Conservation (phyloP, 768 basidiomycete genomes). For the Hebeloma cylindrosporum region DNA sequence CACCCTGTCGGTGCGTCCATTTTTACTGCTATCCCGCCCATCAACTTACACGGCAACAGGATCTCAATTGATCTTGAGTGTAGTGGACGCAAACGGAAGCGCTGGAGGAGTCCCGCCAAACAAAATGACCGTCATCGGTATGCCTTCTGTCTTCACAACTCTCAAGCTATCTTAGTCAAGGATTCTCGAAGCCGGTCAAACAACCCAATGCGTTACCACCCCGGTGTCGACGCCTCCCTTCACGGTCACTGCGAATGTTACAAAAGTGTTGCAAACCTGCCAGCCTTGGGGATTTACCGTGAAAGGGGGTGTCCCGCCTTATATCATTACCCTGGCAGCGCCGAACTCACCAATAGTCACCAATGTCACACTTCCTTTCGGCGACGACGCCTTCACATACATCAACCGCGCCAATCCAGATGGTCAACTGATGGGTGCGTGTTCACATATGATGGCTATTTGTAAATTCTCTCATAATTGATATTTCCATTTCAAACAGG, state of each 20-base stretch:
- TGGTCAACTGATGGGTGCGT: conserved; percentile 42
- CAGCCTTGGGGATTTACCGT: conserved; percentile 47
- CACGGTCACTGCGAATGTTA: conserved; percentile 39
- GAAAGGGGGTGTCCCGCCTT: conserved; percentile 45
- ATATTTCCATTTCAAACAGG: conserved; percentile 26
- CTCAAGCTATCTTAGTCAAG: not conserved
- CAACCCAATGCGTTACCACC: conserved; percentile 32
- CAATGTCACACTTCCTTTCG: conserved; percentile 38
- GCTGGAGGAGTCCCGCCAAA: conserved; percentile 40
- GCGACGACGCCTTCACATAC: conserved; percentile 40
- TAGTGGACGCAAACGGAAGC: conserved; percentile 44
- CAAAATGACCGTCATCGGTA: conserved; percentile 38
- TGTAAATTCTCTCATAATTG: not conserved
- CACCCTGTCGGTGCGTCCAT: conserved; percentile 38
- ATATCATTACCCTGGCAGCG: conserved; percentile 40
- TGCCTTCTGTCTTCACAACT: not conserved
- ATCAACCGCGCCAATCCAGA: conserved; percentile 41
- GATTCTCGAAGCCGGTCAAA: conserved; percentile 27
- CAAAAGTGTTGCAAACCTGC: conserved; percentile 39
- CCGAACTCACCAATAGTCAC: conserved; percentile 38
- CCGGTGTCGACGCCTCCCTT: conserved; percentile 25
- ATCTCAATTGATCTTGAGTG: conserved; percentile 40
- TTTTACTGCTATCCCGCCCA: not conserved
- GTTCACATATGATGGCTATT: conserved; percentile 12
- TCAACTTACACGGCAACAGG: conserved; percentile 27